A percentile compares a stretch with the other conserved stretches of the same genome.
Conservation (phyloP, 306 rosid species). For the Aeschynomene evenia region DNA sequence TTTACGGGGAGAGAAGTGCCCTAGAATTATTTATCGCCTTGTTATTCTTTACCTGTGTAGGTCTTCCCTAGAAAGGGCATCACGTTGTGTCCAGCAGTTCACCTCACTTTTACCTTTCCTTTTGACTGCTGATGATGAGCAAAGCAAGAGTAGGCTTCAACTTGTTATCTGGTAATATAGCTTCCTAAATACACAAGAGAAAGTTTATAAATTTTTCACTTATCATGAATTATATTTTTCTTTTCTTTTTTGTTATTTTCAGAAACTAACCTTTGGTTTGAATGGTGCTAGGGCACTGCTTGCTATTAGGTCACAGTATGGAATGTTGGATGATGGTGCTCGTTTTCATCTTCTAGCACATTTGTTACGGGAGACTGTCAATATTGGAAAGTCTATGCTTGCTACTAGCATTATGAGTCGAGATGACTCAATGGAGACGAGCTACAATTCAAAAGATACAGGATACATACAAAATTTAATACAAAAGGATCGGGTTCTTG, state of each 20-base stretch:
- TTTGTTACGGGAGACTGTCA: constrained; percentile 85
- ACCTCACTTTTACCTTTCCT: constrained; percentile 80
- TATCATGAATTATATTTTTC: not conserved
- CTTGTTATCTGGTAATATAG: constrained; percentile 82
- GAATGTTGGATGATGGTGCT: constrained; percentile 79
- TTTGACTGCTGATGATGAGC: constrained; percentile 91
- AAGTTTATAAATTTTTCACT: constrained; percentile 3
- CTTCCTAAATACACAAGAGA: constrained; percentile 9
- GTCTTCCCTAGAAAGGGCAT: constrained; percentile 87
- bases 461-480: constrained; percentile 78
- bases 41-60: constrained; percentile 83
- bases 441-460: constrained; percentile 54
- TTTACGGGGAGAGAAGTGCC: constrained; percentile 89
- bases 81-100: constrained; percentile 80
- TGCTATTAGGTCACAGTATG: constrained; percentile 80
- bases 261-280: constrained; percentile 37
- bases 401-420: constrained; percentile 71
- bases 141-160: constrained; percentile 88
- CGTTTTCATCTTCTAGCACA: constrained; percentile 93
- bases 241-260: not conserved
- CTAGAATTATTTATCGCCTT: constrained; percentile 84
- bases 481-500: constrained; percentile 88
- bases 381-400: constrained; percentile 81
- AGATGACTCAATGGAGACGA: constrained; percentile 61
- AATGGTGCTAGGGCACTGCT: constrained; percentile 80